Base-by-base conservation (phyloP, 2,329 filamentous ascomycete species). In the Sporothrix brasiliensis region DNA sequence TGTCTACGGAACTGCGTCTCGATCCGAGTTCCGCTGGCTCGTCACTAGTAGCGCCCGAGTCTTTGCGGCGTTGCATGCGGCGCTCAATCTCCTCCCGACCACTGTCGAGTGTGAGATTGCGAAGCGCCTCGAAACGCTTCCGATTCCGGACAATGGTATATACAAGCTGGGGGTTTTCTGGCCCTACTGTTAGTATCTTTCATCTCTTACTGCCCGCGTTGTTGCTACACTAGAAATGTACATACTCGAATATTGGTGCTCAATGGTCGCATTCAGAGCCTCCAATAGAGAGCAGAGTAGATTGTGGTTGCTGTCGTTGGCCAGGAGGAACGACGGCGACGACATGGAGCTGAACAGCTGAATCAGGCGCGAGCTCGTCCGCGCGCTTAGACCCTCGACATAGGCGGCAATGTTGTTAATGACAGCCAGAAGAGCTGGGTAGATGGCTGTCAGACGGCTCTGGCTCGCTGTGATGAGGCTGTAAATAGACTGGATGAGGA, bases 271-370 rank as follows among this genome's bases (percentile, higher is more conserved):
- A 77, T 95, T 97, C 77, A 98, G 89, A 0, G 93, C 94, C 77
- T 97, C 93, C 11, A 99, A 84, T 34, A 98, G 81, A 0, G 93
- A 94, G 65, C 89, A 87, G 7, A 99, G 83, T 4, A 98, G 86
- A 44, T 84, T 83, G 77, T 98, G 92, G 74, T 99, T 99, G 50
- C 88, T 91, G 71, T 99, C 95, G 75, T 97, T 98, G 9, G 92
- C 93, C 21, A 98, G 83, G 11, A 99, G 82, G 78, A 98, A 99
- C 44, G 92, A 93, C 0, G 95, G 94, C 0, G 93, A 92, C 10
- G 94, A 96, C 92, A 98, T 97, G 47, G 92, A 95, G 4, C 89
- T 88, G 78, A 96, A 97, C 0, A 98, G 83, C 75, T 97, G 93
- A 74, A 98, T 84, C 41, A 98, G 82, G 78, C 93, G 97, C 1